A percentile compares a stretch with the other conserved stretches of the same genome.
phyloP scores from a whole-genome alignment of 2,329 filamentous ascomycete genomes.

The Colletotrichum scovillei region DNA sequence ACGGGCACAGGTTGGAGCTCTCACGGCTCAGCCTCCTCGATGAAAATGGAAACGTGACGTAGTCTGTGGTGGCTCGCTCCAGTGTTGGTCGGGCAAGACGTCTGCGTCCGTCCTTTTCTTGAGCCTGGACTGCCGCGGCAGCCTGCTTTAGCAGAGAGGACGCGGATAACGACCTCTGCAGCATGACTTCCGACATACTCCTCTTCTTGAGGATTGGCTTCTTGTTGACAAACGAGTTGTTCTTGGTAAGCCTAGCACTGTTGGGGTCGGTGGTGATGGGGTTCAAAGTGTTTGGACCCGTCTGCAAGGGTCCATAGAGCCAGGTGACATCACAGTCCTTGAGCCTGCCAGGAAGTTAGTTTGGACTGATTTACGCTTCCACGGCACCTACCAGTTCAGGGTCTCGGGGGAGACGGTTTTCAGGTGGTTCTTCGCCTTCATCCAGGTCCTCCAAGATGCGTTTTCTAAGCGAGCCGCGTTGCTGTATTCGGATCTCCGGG shows the following conservation, averaged over 20 bases:
- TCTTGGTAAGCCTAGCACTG: constrained; percentile 61
- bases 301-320: constrained; percentile 94
- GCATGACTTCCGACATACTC: constrained; percentile 94
- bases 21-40: constrained; percentile 71
- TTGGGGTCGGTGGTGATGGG: constrained; percentile 51
- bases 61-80: constrained; percentile 75
- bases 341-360: constrained; percentile 69
- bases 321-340: constrained; percentile 98
- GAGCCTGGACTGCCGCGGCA: constrained; percentile 85
- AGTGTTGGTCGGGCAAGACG: constrained; percentile 65
- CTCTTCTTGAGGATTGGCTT: constrained; percentile 97
- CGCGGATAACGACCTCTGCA: constrained; percentile 87
- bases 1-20: constrained; percentile 73
- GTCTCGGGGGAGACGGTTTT: constrained; percentile 91
- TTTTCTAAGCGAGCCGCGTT: constrained; percentile 90
- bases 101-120: constrained; percentile 69
- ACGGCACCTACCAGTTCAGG: constrained; percentile 82
- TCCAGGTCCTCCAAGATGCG: constrained; percentile 97
- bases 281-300: constrained; percentile 69
- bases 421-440: constrained; percentile 88
- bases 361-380: neutral
- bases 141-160: constrained; percentile 92
- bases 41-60: constrained; percentile 72
- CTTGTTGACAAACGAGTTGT: constrained; percentile 75
- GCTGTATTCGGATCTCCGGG: constrained; percentile 80